These are phyloP conservation scores for Pyrus communis DNA, from an alignment of 306 rosid genomes.

Conservation along the genomic window DNA sequence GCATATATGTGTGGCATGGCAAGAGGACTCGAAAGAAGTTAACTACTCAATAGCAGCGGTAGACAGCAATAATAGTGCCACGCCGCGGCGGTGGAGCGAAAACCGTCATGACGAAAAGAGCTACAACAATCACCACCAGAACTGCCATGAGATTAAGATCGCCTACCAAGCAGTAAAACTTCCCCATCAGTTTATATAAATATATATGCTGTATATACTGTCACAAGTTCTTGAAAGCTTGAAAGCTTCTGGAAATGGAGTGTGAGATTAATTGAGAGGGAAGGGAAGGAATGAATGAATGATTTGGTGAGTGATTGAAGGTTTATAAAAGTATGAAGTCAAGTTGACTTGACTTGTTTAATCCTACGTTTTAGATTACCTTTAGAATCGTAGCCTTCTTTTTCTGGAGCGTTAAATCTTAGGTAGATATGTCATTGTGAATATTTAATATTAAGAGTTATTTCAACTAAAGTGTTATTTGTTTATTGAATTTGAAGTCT, in stretches of 20 bases:
- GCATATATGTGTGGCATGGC: neutral
- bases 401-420: too few relatives aligned
- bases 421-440: too few relatives aligned
- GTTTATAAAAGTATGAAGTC: neutral
- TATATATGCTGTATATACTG: too few relatives aligned
- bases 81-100: slow-evolving; percentile 7
- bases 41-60: slow-evolving; percentile 1
- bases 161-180: slow-evolving; percentile 14
- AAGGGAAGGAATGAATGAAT: too few relatives aligned
- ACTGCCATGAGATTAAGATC: neutral
- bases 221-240: neutral
- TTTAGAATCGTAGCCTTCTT: too few relatives aligned
- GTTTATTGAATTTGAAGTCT: too few relatives aligned
- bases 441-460: too few relatives aligned
- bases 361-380: too few relatives aligned
- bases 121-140: slow-evolving; percentile 22
- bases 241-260: neutral
- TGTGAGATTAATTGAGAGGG: neutral
- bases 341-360: neutral
- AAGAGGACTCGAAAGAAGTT: too few relatives aligned
- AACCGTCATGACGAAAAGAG: slow-evolving; percentile 9
- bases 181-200: slow-evolving; percentile 7
- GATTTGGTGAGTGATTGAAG: neutral
- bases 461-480: too few relatives aligned
- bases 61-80: neutral